These are phyloP conservation scores for Cladosporium phlei DNA, from an alignment of 2,329 filamentous ascomycete species.

Conservation along the genomic window DNA sequence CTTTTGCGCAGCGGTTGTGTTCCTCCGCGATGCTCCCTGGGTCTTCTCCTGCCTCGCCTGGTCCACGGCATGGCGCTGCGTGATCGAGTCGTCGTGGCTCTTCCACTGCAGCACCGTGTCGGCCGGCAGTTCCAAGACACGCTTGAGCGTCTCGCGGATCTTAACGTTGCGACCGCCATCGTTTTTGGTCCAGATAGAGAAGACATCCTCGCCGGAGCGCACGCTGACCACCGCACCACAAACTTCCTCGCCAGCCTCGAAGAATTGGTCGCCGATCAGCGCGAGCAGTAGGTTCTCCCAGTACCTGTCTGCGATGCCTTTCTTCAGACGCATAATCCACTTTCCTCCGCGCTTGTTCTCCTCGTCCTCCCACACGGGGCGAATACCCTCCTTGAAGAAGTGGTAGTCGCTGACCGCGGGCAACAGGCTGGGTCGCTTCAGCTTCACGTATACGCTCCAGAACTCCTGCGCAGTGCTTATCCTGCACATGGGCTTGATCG, in stretches of 20 bases:
- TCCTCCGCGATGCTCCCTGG: conserved; percentile 37
- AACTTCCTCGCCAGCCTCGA: conserved; percentile 86
- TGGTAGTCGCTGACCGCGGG: conserved; percentile 96
- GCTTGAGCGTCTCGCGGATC: conserved; percentile 96
- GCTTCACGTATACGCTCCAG: conserved; percentile 80
- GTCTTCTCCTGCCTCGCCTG: conserved; percentile 84
- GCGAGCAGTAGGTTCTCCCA: conserved; percentile 93
- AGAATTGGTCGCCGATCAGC: conserved; percentile 89
- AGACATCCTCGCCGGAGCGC: conserved; percentile 89
- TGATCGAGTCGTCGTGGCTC: conserved; percentile 92
- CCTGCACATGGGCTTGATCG: conserved; percentile 76
- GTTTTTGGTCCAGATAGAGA: conserved; percentile 96
- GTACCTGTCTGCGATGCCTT: conserved; percentile 91
- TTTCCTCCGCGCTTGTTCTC: conserved; percentile 95
- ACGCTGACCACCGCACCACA: conserved; percentile 94
- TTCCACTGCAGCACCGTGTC: conserved; percentile 94
- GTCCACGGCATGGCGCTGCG: conserved; percentile 83
- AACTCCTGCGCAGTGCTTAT: conserved; percentile 85
- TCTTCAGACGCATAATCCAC: conserved; percentile 95
- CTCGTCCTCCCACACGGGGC: conserved; percentile 97
- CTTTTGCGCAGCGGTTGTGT: conserved; percentile 29
- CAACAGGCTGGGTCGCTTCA: conserved; percentile 81
- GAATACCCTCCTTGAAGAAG: conserved; percentile 92
- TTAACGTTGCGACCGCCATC: conserved; percentile 91
- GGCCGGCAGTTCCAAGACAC: conserved; percentile 74